Base-by-base conservation (phyloP, 441 rosid species). In the Pelargonium myrrhifolium region DNA sequence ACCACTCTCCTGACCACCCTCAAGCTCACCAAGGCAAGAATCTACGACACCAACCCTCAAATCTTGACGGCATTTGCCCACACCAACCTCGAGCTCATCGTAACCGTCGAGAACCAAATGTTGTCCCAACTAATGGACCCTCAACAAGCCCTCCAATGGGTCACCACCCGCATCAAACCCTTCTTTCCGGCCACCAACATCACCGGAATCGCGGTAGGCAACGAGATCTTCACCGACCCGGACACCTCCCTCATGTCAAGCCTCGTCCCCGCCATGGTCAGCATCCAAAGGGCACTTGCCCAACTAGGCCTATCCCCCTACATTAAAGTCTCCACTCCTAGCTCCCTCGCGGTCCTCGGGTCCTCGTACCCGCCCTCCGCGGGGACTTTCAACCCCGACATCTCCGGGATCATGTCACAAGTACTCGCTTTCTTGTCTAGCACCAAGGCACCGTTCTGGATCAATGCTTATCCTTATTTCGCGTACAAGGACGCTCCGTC, bases 291-390 rank as follows among this genome's bases (percentile, higher is more conserved):
- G 15, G 93, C 93, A 28, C 73, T 88, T 28, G 79, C 77, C 21
- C 87, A 86, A 76, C 56, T 82, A 20, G 89, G 90, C 56, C 58
- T 88, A 60, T 85, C 84, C 55, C 79, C 78, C 70, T 75, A 82
- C 79, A 73, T 88, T 71, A 82, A 83, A 63, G 86, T 88, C 66
- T 88, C 88, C 2, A 81, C 89, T 17, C 87, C 93, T 0, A 80
- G 62, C 53, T 88, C 93, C 1, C 66, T 86, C 53, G 83, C 90
- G 0, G 77, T 86, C 51, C 82, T 88, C 18, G 72, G 69, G 21
- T 74, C 80, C 68, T 88, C 93, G 2, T 88, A 68, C 72, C 93
- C 93, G 15, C 89, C 93, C 3, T 88, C 93, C 2, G 87, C 90
- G 0, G 93, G 90, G 7, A 72, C 77, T 72, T 88, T 88, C 80